Percentiles rank a stretch among this genome's conserved stretches.
phyloP scores from a whole-genome alignment of 2,329 filamentous ascomycete genomes.

The Pseudocercospora fijiensis region DNA sequence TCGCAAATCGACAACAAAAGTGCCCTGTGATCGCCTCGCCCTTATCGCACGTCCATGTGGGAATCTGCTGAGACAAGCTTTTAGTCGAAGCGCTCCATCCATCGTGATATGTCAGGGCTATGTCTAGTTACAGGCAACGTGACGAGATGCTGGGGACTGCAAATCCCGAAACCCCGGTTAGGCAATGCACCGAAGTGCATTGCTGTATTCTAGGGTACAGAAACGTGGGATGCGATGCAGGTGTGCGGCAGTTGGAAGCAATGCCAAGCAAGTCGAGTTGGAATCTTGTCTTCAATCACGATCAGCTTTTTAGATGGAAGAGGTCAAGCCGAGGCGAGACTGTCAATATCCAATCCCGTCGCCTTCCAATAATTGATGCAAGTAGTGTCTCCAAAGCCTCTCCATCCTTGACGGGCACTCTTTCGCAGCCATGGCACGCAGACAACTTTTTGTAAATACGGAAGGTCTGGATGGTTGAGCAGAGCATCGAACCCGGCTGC shows the following conservation, averaged over 20 bases:
- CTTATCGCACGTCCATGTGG: not conserved
- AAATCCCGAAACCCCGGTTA: not conserved
- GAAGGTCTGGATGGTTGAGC: not conserved
- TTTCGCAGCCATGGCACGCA: not conserved
- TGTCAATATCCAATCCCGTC: not conserved
- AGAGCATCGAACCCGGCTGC: not conserved
- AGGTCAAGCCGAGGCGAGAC: not conserved
- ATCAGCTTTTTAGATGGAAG: no score
- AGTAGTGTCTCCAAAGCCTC: not conserved
- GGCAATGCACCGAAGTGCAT: not conserved
- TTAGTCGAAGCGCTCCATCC: not conserved
- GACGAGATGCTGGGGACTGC: not conserved
- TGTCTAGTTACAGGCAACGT: not conserved
- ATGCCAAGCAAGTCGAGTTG: no score
- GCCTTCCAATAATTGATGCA: slow-evolving; percentile 1
- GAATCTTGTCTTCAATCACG: no score
- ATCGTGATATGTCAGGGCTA: not conserved
- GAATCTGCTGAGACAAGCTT: not conserved
- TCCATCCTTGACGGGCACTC: not conserved
- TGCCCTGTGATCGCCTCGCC: not conserved
- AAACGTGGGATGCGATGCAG: not conserved
- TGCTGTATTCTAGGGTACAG: not conserved
- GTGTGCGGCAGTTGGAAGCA: no score
- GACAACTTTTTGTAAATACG: not conserved
- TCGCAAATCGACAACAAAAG: no score